Percentiles rank a stretch among this genome's conserved stretches.
These are phyloP conservation scores for Beauveria varroae DNA, from an alignment of 2,329 filamentous ascomycete species.

Conservation along the genomic window DNA sequence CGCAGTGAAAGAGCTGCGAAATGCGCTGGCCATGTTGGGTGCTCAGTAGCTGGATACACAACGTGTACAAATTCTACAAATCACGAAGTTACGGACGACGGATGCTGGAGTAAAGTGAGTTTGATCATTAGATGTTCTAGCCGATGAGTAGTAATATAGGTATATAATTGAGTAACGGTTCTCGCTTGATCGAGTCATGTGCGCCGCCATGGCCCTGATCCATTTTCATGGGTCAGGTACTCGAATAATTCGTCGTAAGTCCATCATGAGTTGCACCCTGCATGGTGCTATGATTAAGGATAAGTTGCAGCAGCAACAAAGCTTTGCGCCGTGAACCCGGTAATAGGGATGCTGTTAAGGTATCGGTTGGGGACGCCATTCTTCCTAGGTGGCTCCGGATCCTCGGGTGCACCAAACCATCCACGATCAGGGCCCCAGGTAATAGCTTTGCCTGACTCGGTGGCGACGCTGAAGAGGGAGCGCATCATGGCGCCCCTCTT, in stretches of 20 bases:
- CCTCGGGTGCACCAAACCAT: slow-evolving; percentile 46
- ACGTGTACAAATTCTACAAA: not conserved
- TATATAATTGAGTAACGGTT: not conserved
- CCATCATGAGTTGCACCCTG: not conserved
- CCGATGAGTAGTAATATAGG: not conserved
- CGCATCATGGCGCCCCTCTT: slow-evolving; percentile 58
- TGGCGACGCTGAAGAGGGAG: slow-evolving; percentile 47
- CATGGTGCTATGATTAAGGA: not conserved
- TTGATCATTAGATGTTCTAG: not conserved
- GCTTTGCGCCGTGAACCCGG: slow-evolving; percentile 3
- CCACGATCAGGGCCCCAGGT: slow-evolving; percentile 60
- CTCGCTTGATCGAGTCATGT: not conserved
- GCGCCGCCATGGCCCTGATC: not conserved
- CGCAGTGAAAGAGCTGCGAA: slow-evolving; percentile 74
- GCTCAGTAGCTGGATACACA: slow-evolving; percentile 29
- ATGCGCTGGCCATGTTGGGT: slow-evolving; percentile 65
- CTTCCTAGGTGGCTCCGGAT: slow-evolving; percentile 18
- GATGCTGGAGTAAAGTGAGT: not conserved
- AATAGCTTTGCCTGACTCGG: slow-evolving; percentile 43
- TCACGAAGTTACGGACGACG: not conserved
- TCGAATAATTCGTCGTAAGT: not conserved
- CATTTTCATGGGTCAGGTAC: not conserved
- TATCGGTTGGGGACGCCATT: slow-evolving; percentile 8
- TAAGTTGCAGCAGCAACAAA: slow-evolving; percentile 1
- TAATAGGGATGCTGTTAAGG: slow-evolving; percentile 1